These are phyloP conservation scores for Penicillium sclerotiorum DNA, from an alignment of 2,329 filamentous ascomycete species.

Conservation along the genomic window DNA sequence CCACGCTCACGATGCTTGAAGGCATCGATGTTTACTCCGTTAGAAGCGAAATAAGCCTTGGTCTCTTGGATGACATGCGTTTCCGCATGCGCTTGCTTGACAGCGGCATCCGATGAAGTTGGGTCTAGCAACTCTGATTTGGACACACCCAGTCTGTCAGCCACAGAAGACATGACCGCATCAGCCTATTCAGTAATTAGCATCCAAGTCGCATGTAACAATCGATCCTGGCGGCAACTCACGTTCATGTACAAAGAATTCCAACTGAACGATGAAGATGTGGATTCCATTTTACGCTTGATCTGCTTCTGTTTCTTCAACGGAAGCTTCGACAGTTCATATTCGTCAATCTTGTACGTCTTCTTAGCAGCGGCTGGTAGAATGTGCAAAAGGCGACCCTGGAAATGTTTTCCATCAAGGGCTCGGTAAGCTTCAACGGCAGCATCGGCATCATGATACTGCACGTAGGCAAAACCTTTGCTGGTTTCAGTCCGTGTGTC, in stretches of 20 bases:
- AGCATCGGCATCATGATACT: constrained; percentile 70
- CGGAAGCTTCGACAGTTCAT: constrained; percentile 84
- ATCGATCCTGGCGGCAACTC: no score
- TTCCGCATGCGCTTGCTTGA: constrained; percentile 96
- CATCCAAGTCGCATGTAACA: not conserved
- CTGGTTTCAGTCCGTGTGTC: constrained; percentile 69
- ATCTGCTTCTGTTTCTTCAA: constrained; percentile 93
- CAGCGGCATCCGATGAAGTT: constrained; percentile 89
- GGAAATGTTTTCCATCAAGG: constrained; percentile 83
- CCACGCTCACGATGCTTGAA: constrained; percentile 86
- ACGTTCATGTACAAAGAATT: constrained; percentile 99
- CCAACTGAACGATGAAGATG: constrained; percentile 86
- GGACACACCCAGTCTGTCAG: constrained; percentile 80
- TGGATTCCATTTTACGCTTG: constrained; percentile 78
- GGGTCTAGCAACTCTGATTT: constrained; percentile 93
- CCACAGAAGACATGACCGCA: constrained; percentile 87
- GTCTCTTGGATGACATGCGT: constrained; percentile 96
- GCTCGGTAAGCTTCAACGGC: constrained; percentile 78
- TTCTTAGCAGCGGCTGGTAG: constrained; percentile 82
- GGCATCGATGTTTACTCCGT: constrained; percentile 88
- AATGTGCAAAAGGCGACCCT: constrained; percentile 89
- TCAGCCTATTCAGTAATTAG: constrained; percentile 56
- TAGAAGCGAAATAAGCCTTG: constrained; percentile 83
- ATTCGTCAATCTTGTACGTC: constrained; percentile 81
- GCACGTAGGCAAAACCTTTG: constrained; percentile 89